phyloP scores from a whole-genome alignment of 805 yeast genomes.

The Metschnikowia lunata region DNA sequence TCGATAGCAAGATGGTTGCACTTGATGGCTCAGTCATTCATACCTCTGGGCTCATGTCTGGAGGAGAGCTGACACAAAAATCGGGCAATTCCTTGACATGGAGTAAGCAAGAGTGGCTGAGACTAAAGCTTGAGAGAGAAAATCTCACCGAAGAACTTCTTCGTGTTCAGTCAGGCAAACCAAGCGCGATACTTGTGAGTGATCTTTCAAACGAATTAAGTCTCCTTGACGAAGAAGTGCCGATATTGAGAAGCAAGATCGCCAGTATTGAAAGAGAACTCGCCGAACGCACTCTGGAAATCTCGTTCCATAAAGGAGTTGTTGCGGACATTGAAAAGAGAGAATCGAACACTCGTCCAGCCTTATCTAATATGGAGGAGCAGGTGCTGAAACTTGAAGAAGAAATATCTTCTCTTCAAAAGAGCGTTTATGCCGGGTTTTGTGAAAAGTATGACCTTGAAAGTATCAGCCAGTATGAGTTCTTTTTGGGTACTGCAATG shows the following conservation, averaged over 20 bases:
- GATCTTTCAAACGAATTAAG: constrained; percentile 52
- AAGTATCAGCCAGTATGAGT: constrained; percentile 65
- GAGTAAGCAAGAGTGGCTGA: constrained; percentile 66
- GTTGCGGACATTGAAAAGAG: constrained; percentile 20
- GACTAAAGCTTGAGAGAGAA: constrained; percentile 48
- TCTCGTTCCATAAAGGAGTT: constrained; percentile 38
- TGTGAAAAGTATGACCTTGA: constrained; percentile 52
- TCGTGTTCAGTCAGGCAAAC: constrained; percentile 44
- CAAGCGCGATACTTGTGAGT: constrained; percentile 54
- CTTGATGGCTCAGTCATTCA: constrained; percentile 82
- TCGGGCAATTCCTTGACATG: constrained; percentile 47
- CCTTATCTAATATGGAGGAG: constrained; percentile 16
- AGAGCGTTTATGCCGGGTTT: constrained; percentile 47
- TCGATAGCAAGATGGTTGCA: constrained; percentile 66
- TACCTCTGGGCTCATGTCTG: constrained; percentile 87
- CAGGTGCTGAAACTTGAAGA: constrained; percentile 1
- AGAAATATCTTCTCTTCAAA: constrained; percentile 29
- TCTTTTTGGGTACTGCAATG: constrained; percentile 53
- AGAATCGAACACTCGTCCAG: constrained; percentile 14
- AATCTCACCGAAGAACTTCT: constrained; percentile 48
- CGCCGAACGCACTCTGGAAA: constrained; percentile 46
- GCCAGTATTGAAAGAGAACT: constrained; percentile 42
- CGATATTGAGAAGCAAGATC: constrained; percentile 42
- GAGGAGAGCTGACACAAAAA: constrained; percentile 59
- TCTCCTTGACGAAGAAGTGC: constrained; percentile 38